Evolutionary conservation across 2,329 filamentous ascomycete genomes (phyloP).

Genomic region (Alternaria angustiovoidea): DNA sequence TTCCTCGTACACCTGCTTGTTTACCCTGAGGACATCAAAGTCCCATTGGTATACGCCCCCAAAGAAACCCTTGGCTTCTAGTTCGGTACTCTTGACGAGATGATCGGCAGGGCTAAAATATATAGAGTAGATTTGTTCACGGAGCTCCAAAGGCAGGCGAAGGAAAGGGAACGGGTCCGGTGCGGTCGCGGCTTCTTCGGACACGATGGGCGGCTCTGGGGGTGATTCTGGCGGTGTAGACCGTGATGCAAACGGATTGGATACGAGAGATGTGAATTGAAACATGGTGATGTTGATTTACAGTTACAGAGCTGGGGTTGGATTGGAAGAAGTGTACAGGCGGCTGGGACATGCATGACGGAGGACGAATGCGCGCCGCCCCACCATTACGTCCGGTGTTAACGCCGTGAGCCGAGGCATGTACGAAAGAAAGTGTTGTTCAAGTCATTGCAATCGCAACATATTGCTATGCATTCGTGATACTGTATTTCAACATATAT

Average conservation of each 20-base stretch:
- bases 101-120: slow-evolving; percentile 41
- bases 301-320: background rate
- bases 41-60: slow-evolving; percentile 43
- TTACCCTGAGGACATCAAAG: slow-evolving; percentile 53
- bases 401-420: slow-evolving; percentile 19
- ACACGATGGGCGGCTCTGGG: background rate
- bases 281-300: slow-evolving; percentile 6
- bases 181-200: background rate
- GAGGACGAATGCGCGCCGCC: background rate
- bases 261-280: slow-evolving; percentile 5
- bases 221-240: background rate
- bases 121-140: slow-evolving; percentile 42
- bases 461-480: background rate
- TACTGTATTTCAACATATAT: slow-evolving; percentile 4
- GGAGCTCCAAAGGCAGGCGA: slow-evolving; percentile 41
- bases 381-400: slow-evolving; percentile 12
- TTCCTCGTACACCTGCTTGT: slow-evolving; percentile 58
- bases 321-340: background rate
- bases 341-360: slow-evolving; percentile 5
- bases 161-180: slow-evolving; percentile 37
- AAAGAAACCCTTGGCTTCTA: slow-evolving; percentile 27
- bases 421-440: background rate
- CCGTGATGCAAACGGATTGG: slow-evolving; percentile 7
- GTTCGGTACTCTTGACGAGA: slow-evolving; percentile 13
- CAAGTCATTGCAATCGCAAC: background rate